These are phyloP conservation scores for Hygrophila difformis DNA, from an alignment of 257 asterid genomes.

Conservation along the genomic window DNA sequence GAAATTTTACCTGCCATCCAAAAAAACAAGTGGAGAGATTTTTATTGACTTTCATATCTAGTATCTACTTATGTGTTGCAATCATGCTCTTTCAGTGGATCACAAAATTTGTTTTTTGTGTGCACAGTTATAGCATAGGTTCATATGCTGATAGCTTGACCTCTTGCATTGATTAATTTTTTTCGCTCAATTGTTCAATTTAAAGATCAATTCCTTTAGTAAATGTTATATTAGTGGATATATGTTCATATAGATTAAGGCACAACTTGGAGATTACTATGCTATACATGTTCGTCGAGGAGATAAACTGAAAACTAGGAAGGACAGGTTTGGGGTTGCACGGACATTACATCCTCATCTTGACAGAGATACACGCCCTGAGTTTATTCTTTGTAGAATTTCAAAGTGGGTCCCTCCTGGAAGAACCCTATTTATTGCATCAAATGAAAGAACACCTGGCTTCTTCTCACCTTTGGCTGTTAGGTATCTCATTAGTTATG, in stretches of 20 bases:
- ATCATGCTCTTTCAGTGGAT: too few species aligned
- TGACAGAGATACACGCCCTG: slow-evolving; percentile 88
- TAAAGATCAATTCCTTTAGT: not conserved
- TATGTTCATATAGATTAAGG: slow-evolving; percentile 50
- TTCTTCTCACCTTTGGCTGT: slow-evolving; percentile 70
- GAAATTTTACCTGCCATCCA: too few species aligned
- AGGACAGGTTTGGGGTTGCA: slow-evolving; percentile 77
- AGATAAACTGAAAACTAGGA: slow-evolving; percentile 75
- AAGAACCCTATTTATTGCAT: slow-evolving; percentile 80
- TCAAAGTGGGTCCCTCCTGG: slow-evolving; percentile 82
- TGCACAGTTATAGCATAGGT: not conserved
- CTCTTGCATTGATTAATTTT: slow-evolving; percentile 5
- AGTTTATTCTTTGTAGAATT: slow-evolving; percentile 83
- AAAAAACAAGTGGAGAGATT: too few species aligned
- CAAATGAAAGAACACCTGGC: slow-evolving; percentile 78
- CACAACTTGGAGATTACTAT: slow-evolving; percentile 78
- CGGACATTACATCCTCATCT: slow-evolving; percentile 84
- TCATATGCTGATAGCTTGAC: not conserved
- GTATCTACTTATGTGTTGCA: too few species aligned
- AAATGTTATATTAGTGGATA: slow-evolving; percentile 2
- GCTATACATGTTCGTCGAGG: slow-evolving; percentile 98
- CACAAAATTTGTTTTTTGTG: too few species aligned
- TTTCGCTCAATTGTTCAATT: not conserved
- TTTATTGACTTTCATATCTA: too few species aligned
- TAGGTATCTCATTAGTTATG: slow-evolving; percentile 32